phyloP scores from a whole-genome alignment of 2,329 filamentous ascomycete genomes.

The Hypoxylon sp. region DNA sequence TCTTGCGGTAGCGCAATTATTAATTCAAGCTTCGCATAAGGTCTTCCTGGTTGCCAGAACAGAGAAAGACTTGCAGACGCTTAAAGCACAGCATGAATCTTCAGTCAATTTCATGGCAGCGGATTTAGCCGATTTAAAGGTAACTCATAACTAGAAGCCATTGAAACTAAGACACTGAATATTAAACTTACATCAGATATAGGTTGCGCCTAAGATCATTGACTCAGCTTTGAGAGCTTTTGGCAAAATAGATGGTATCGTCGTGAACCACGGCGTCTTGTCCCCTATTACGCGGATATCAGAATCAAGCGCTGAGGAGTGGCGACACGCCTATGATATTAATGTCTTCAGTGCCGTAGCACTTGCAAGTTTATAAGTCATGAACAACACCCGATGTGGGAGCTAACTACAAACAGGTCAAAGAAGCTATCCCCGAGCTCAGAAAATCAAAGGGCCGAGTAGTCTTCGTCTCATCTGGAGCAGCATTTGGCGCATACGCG shows the following conservation, averaged over 20 bases:
- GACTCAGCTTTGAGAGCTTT: conserved; percentile 75
- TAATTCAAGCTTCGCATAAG: conserved; percentile 67
- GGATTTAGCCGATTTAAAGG: conserved; percentile 66
- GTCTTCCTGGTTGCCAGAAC: conserved; percentile 70
- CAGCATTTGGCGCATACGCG: conserved; percentile 72
- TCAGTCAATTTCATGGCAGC: conserved; percentile 68
- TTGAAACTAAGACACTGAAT: not conserved
- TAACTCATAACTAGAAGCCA: conserved; percentile 45
- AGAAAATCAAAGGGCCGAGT: conserved; percentile 77
- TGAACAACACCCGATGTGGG: not conserved
- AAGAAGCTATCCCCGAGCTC: conserved; percentile 76
- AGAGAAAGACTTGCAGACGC: conserved; percentile 59
- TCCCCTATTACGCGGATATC: conserved; percentile 78
- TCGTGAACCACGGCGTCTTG: conserved; percentile 89
- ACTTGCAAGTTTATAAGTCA: conserved; percentile 66
- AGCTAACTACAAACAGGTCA: conserved; percentile 64
- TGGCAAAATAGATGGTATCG: conserved; percentile 79
- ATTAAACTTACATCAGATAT: conserved; percentile 23
- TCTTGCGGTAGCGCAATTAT: conserved; percentile 63
- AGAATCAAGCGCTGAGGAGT: conserved; percentile 76
- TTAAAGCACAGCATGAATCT: conserved; percentile 64
- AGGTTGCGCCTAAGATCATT: conserved; percentile 72
- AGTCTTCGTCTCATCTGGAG: conserved; percentile 84
- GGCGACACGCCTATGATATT: conserved; percentile 80
- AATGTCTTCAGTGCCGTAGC: conserved; percentile 89